Evolutionary conservation across 106 monocot genomes (phyloP), one percentile per base, ranked within the genome.

Genomic region (Allium fistulosum): DNA sequence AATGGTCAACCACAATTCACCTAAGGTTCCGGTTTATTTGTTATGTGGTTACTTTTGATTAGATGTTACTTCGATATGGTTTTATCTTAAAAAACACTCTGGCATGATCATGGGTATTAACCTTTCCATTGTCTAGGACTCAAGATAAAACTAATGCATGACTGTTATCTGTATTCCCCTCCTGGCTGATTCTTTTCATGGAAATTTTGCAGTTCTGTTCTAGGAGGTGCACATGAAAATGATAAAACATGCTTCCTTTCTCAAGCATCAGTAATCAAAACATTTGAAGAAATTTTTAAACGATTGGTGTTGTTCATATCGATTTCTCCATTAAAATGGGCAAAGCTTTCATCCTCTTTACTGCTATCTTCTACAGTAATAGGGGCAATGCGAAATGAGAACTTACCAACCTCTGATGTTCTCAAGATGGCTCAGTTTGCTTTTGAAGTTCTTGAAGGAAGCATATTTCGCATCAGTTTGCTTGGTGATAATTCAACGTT

Each of bases 361-460:
- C 73, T 91, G 61, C 66, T 82, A 59, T 61, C 70, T 58, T 26
- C 53, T 67, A 75, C 60, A 63, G 48, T 49, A 9, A 37, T 69
- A 69, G 65, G 75, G 58, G 72, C 69, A 7, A 53, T 53, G 46
- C 72, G 78, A 57, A 62, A 58, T 26, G 56, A 28, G 10, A 75
- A 84, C 17, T 56, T 72, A 8, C 66, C 81, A 66, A 65, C 59
- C 10, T 6, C 13, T 18, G 28, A 59, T 18, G 73, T n/a, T 45
- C 45, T 75, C 74, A 74, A 86, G 68, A 79, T 74, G 65, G 81
- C 79, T 78, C 78, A 46, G 66, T 87, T 80, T 80, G 71, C 89
- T 73, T 75, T 89, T 74, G 77, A 92, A 49, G 80, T 97, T 79
- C 83, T 97, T 65, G 73, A 80, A 69, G 82, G 88, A 49, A 82